Evolutionary conservation across 2,329 filamentous ascomycete genomes (phyloP), one percentile per base, ranked within the genome.

Genomic region (Ceratocystis destructans): DNA sequence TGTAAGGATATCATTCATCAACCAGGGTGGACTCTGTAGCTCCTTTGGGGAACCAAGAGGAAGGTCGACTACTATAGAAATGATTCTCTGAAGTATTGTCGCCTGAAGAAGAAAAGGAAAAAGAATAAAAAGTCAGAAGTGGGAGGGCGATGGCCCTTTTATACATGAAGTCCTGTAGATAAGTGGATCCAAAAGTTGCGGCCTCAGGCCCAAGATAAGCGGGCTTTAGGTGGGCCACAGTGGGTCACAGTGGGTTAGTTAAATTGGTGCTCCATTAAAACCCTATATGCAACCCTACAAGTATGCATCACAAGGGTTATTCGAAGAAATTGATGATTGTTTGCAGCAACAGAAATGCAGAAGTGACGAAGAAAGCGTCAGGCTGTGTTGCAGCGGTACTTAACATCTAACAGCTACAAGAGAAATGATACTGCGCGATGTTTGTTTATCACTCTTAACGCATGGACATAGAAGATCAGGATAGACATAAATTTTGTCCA

Each of bases 51-150:
- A 93, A 87, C 86, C 90, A 87, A 94, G 89, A 90, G 86, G 83
- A 82, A 68, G 83, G 88, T 91, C 86, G 86, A 89, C 83, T 87
- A 92, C 90, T 96, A 91, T 92, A 96, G 88, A 96, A 95, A 89
- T 90, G 89, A 93, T 93, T 92, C 89, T 90, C 78, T 66, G 67
- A 68, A 68, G 55, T 61, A 66, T 62, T 61, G 64, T 66, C 55
- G 55, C 64, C 55, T 66, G 64, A 62, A 61, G 59, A 66, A 53
- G 55, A 64, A 66, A 61, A 66, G 44, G 41, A 50, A 66, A 61
- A 66, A 44, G 22, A 10, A 28, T 3, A 41, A 61, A 61, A 66
- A 20, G 28, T 5, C 0, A 44, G 7, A 57, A n/a, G 28, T 20
- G 48, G 33, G 31, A 37, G 20, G 12, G 10, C 2, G 50, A 33